phyloP scores from a whole-genome alignment of 192 early-diverging fungal genomes.

The Phlyctochytrium planicorne region DNA sequence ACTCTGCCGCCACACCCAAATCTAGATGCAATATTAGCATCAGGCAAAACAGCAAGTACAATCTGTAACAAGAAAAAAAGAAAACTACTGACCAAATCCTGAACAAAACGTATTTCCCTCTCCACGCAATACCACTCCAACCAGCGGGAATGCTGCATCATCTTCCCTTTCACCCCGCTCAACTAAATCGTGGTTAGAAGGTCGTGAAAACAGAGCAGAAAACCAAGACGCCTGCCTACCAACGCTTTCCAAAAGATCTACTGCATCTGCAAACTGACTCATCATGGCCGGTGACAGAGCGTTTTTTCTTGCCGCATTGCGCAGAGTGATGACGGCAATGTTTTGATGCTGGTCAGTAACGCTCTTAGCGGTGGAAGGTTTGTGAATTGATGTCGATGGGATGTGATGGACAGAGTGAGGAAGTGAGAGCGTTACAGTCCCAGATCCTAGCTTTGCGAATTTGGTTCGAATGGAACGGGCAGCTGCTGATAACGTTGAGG shows the following conservation, averaged over 20 bases:
- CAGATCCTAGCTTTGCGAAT: background rate
- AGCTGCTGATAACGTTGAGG: too few species aligned
- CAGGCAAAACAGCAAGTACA: too few species aligned
- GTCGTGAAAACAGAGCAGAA: too few species aligned
- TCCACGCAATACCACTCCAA: conserved; percentile 26
- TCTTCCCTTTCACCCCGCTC: background rate
- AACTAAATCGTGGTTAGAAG: too few species aligned
- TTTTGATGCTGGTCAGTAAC: background rate
- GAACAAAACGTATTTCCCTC: conserved; percentile 21
- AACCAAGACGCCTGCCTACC: too few species aligned
- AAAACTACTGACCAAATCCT: conserved; percentile 25
- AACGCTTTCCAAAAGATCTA: conserved; percentile 5
- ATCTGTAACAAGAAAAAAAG: conserved; percentile 12
- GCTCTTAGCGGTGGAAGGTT: background rate
- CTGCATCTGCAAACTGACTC: conserved; percentile 17
- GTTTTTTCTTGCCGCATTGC: conserved; percentile 15
- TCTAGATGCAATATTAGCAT: conserved; percentile 43
- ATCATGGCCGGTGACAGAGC: conserved; percentile 31
- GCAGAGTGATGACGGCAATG: conserved; percentile 16
- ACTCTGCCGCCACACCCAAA: conserved; percentile 46
- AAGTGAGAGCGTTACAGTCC: background rate
- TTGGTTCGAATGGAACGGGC: background rate
- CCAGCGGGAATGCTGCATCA: conserved; percentile 13
- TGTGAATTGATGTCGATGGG: background rate
- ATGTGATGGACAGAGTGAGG: background rate